phyloP scores from a whole-genome alignment of 1,139 yeast species.

The Tardiomyces blankii region DNA sequence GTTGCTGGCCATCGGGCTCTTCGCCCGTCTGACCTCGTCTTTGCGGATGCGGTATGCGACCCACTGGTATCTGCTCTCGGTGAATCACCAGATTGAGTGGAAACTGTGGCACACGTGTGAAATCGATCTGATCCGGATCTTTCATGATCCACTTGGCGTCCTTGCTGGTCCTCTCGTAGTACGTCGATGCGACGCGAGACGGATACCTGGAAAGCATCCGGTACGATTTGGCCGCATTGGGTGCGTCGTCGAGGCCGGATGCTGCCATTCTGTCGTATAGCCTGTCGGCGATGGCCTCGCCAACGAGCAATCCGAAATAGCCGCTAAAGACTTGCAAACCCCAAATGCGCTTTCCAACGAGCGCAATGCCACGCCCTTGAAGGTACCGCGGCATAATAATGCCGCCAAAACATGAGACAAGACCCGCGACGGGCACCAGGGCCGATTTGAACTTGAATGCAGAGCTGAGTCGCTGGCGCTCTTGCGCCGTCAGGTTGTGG shows the following conservation, averaged over 20 bases:
- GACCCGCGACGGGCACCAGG: background rate
- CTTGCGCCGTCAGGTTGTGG: background rate
- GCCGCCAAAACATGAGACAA: background rate
- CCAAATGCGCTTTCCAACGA: background rate
- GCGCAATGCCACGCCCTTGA: background rate
- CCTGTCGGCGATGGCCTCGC: background rate
- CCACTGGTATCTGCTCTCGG: slow-evolving; percentile 1
- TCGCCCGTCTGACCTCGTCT: background rate
- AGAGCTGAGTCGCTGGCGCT: background rate
- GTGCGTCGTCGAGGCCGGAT: background rate
- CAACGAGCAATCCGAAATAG: background rate
- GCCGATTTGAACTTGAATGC: background rate
- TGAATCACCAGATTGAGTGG: slow-evolving; percentile 13
- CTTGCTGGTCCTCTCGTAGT: slow-evolving; percentile 11
- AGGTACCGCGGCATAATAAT: background rate
- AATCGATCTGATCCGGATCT: slow-evolving; percentile 15
- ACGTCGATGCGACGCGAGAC: slow-evolving; percentile 14
- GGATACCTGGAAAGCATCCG: slow-evolving; percentile 11
- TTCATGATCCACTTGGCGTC: slow-evolving; percentile 13
- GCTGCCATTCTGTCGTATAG: background rate
- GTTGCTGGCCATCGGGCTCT: background rate
- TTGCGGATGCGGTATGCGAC: background rate
- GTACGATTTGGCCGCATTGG: slow-evolving; percentile 4
- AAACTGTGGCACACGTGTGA: slow-evolving; percentile 12
- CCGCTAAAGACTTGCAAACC: background rate